Percentiles rank a stretch among this genome's conserved stretches.
phyloP scores from a whole-genome alignment of 139 green algal species.

The Pleodorina starrii region DNA sequence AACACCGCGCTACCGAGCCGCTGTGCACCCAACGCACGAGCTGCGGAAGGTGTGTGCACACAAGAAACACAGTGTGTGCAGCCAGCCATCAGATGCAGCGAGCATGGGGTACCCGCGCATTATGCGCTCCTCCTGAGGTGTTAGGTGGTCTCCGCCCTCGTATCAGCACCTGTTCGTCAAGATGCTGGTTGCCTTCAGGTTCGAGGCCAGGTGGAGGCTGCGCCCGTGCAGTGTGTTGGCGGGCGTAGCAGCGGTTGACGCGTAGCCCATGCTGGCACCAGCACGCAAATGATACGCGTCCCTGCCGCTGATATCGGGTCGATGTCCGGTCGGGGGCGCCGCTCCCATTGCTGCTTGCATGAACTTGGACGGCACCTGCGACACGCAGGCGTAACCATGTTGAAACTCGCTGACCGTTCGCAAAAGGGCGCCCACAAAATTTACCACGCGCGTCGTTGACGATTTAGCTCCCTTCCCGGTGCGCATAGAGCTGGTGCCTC shows the following conservation, averaged over 20 bases:
- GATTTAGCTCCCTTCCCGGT: neutral
- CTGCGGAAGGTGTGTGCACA: no score
- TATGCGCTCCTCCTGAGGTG: no score
- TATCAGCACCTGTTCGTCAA: neutral
- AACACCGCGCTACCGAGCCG: no score
- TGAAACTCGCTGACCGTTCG: no score
- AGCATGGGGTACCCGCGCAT: no score
- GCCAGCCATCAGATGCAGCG: no score
- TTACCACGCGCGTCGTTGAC: neutral
- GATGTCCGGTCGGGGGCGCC: neutral
- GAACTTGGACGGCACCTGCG: constrained; percentile 11
- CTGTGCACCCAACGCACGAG: no score
- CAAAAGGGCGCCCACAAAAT: neutral
- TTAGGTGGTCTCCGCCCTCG: no score
- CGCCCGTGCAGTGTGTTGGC: neutral
- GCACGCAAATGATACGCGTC: neutral
- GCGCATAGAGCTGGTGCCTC: neutral
- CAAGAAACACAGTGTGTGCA: no score
- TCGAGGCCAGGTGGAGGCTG: neutral
- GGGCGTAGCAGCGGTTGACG: neutral
- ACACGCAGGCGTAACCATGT: neutral
- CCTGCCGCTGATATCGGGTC: neutral
- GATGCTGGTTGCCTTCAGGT: neutral
- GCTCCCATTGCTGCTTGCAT: neutral
- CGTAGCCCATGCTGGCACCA: neutral